phyloP scores from a whole-genome alignment of 306 rosid species.

The Senna tora region DNA sequence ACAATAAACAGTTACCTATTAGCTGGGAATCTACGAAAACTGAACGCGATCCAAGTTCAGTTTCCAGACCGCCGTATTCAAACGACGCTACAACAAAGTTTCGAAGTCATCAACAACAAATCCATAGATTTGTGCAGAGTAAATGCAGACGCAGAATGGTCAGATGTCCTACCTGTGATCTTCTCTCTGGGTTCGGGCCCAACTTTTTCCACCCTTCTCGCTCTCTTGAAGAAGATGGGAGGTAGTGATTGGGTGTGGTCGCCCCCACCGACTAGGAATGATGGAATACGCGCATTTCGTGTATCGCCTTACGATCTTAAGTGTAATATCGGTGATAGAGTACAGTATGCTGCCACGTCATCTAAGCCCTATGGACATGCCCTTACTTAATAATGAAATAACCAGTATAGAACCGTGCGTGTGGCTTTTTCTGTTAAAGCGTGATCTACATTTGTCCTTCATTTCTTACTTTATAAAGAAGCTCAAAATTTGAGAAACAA shows the following conservation, averaged over 20 bases:
- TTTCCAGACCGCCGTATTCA: neutral
- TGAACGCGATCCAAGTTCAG: neutral
- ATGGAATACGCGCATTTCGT: neutral
- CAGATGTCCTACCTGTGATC: conserved; percentile 5
- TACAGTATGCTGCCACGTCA: neutral
- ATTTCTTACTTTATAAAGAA: neutral
- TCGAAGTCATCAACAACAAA: neutral
- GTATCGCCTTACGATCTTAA: neutral
- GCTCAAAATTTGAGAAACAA: neutral
- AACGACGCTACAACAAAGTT: neutral
- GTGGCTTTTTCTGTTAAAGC: neutral
- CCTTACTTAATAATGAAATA: neutral
- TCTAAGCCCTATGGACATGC: neutral
- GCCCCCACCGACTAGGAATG: neutral
- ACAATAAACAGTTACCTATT: neutral
- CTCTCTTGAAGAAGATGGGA: neutral
- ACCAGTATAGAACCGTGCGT: neutral
- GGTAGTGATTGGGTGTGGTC: neutral
- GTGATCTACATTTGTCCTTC: neutral
- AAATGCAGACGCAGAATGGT: neutral
- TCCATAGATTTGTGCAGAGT: neutral
- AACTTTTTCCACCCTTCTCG: neutral
- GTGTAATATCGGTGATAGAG: neutral
- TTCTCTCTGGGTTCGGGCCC: neutral
- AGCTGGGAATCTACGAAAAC: conserved; percentile 12